phyloP scores from a whole-genome alignment of 2,329 filamentous ascomycete species.

The Periconia macrospinosa region DNA sequence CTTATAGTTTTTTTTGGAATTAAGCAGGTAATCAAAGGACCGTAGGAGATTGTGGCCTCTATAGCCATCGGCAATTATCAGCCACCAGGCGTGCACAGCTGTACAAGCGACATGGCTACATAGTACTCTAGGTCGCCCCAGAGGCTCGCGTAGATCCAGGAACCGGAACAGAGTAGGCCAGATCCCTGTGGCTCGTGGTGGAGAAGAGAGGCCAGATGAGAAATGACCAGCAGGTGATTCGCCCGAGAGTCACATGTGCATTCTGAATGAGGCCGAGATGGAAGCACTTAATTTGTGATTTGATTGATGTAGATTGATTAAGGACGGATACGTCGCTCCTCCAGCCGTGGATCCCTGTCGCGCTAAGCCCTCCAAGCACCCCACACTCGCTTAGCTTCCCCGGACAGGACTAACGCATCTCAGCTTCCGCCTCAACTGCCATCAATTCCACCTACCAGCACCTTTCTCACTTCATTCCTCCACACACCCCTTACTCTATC shows the following conservation, averaged over 20 bases:
- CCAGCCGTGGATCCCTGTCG: slow-evolving; percentile 22
- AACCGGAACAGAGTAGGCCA: slow-evolving; percentile 14
- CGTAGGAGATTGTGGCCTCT: slow-evolving; percentile 4
- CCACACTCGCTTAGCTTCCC: slow-evolving; percentile 28
- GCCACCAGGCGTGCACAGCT: not conserved
- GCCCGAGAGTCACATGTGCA: slow-evolving; percentile 19
- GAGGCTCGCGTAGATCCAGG: slow-evolving; percentile 29
- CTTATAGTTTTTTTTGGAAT: slow-evolving; percentile 33
- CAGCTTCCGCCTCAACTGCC: slow-evolving; percentile 17
- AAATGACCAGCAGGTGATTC: slow-evolving; percentile 26
- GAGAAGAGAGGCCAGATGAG: slow-evolving; percentile 25
- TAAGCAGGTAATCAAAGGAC: slow-evolving; percentile 14
- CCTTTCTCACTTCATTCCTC: too few species aligned
- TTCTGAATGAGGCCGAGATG: slow-evolving; percentile 25
- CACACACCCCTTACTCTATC: not conserved
- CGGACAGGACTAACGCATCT: slow-evolving; percentile 10
- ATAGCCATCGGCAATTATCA: not conserved
- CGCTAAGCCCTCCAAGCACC: slow-evolving; percentile 12
- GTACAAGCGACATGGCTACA: not conserved
- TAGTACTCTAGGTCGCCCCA: slow-evolving; percentile 11
- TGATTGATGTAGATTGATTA: slow-evolving; percentile 45
- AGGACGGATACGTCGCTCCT: slow-evolving; percentile 31
- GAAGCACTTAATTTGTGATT: slow-evolving; percentile 31
- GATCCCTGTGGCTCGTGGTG: not conserved
- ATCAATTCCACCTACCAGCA: slow-evolving; percentile 13